Percentiles rank a stretch among this genome's conserved stretches.
phyloP scores from a whole-genome alignment of 164 flowering plant species.

The Annona cherimola region DNA sequence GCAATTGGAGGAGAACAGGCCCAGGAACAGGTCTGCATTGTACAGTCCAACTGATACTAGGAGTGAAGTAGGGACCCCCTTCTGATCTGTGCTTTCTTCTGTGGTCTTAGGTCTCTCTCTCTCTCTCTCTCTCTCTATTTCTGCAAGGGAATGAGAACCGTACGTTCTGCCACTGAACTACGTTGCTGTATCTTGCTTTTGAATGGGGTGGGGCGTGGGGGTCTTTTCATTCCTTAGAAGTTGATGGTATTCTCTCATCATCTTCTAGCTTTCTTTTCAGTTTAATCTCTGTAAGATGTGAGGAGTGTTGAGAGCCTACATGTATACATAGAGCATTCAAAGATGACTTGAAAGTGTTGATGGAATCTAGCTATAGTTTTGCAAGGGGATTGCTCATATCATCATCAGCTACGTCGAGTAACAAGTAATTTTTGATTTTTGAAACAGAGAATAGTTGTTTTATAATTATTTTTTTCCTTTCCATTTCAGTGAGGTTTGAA shows the following conservation, averaged over 20 bases:
- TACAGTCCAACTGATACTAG: slow-evolving; percentile 97
- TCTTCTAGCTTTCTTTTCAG: neutral
- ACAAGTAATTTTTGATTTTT: neutral
- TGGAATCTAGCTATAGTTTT: neutral
- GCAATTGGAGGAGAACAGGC: slow-evolving; percentile 95
- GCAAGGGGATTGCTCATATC: neutral
- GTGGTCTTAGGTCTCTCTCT: neutral
- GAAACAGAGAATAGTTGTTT: too few relatives aligned
- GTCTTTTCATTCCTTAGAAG: neutral
- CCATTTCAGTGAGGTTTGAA: too few relatives aligned
- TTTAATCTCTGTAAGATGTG: neutral
- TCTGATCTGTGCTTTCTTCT: neutral
- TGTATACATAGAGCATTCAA: neutral
- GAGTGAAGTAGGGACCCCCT: slow-evolving; percentile 69
- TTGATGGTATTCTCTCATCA: neutral
- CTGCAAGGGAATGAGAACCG: neutral
- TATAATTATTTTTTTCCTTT: too few relatives aligned
- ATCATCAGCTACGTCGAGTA: neutral
- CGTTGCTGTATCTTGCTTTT: neutral
- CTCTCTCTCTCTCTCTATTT: neutral
- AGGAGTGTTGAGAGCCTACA: neutral
- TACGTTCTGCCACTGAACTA: neutral
- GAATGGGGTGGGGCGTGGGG: neutral
- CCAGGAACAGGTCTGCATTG: slow-evolving; percentile 87
- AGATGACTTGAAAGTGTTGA: neutral